Evolutionary conservation across 2,329 filamentous ascomycete species (phyloP).

Genomic region (Hypoxylon sp.): DNA sequence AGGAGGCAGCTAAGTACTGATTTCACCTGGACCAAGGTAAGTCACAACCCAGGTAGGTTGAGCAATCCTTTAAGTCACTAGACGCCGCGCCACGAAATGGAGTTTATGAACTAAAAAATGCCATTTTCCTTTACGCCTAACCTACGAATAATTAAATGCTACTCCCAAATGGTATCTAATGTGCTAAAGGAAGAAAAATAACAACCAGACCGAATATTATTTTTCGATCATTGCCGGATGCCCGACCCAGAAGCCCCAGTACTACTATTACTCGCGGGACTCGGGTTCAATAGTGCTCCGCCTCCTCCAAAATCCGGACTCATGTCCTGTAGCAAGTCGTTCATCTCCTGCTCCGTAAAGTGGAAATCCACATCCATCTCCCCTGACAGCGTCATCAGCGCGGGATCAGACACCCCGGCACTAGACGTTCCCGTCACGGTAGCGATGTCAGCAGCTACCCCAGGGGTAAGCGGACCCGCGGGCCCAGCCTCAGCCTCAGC

Average conservation of each 20-base stretch:
- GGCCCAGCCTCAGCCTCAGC: background rate
- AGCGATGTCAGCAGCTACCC: constrained; percentile 30
- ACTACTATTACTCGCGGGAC: constrained; percentile 16
- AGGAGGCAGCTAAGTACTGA: no score
- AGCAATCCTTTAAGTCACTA: background rate
- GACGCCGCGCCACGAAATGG: background rate
- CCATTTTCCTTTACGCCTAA: constrained; percentile 15
- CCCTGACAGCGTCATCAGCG: constrained; percentile 33
- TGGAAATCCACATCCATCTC: constrained; percentile 47
- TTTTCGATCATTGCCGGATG: constrained; percentile 33
- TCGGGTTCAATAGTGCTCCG: constrained; percentile 14
- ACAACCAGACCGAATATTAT: background rate
- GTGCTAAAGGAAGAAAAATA: constrained; percentile 31
- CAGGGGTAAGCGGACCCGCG: constrained; percentile 12
- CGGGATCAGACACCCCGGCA: constrained; percentile 9
- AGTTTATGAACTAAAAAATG: constrained; percentile 22
- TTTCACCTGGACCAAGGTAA: background rate
- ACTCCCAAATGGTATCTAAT: constrained; percentile 49
- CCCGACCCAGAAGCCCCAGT: constrained; percentile 13
- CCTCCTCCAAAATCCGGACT: constrained; percentile 42
- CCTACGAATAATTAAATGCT: constrained; percentile 21
- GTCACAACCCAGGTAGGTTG: background rate
- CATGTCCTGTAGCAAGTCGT: constrained; percentile 51
- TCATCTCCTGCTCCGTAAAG: constrained; percentile 53
- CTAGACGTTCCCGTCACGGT: constrained; percentile 17